A percentile compares a stretch with the other conserved stretches of the same genome.
Conservation (phyloP, 2,329 filamentous ascomycete species). For the Sphaceloma murrayae region DNA sequence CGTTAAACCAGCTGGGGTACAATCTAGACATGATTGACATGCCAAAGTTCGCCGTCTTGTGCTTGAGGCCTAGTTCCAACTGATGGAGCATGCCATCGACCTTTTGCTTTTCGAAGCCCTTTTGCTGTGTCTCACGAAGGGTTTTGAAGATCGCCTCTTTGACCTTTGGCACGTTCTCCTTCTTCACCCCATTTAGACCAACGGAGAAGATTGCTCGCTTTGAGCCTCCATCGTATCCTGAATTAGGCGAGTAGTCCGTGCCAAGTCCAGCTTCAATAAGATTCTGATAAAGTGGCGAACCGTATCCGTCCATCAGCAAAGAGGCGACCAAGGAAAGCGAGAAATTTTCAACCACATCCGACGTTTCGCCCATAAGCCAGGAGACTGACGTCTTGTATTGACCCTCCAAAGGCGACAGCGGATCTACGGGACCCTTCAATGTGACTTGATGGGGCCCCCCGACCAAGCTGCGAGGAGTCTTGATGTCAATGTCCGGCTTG, state of each 20-base stretch:
- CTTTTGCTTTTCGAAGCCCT: slow-evolving; percentile 80
- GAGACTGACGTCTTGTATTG: slow-evolving; percentile 92
- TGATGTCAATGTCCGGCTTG: slow-evolving; percentile 60
- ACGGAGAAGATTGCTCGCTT: slow-evolving; percentile 78
- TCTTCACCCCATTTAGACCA: slow-evolving; percentile 79
- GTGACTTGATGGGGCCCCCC: slow-evolving; percentile 58
- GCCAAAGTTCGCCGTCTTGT: slow-evolving; percentile 93
- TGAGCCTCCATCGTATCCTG: slow-evolving; percentile 74
- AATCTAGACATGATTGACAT: slow-evolving; percentile 82
- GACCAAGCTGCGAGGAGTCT: slow-evolving; percentile 62
- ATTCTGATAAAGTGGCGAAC: slow-evolving; percentile 81
- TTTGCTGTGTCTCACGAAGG: slow-evolving; percentile 57
- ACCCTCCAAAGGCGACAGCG: slow-evolving; percentile 71
- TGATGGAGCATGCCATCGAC: slow-evolving; percentile 92
- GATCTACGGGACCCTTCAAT: slow-evolving; percentile 73
- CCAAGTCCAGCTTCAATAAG: slow-evolving; percentile 84
- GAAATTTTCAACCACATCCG: slow-evolving; percentile 79
- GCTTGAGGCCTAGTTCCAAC: slow-evolving; percentile 82
- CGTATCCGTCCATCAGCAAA: slow-evolving; percentile 85
- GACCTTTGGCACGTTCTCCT: slow-evolving; percentile 67
- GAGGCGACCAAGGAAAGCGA: slow-evolving; percentile 73
- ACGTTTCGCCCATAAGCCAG: slow-evolving; percentile 79
- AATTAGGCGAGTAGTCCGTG: slow-evolving; percentile 89
- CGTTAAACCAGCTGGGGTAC: slow-evolving; percentile 91
- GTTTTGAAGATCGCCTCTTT: slow-evolving; percentile 65